Conservation (phyloP, 139 green algal species). For the Tetraselmis striata region DNA sequence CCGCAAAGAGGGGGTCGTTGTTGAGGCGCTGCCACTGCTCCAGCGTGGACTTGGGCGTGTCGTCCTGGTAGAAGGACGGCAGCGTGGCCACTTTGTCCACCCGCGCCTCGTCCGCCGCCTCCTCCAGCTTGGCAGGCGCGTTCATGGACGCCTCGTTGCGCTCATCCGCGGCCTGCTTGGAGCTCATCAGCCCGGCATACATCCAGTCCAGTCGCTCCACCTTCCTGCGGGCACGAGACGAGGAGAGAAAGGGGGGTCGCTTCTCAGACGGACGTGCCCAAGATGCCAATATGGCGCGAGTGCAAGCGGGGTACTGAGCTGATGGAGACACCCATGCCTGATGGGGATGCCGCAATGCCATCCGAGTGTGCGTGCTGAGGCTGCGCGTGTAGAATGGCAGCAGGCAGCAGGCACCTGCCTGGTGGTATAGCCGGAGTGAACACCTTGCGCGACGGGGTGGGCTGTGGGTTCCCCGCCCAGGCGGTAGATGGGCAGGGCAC, state of each 20-base stretch:
- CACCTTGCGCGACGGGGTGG: no score
- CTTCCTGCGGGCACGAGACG: constrained; percentile 40
- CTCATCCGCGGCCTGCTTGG: constrained; percentile 71
- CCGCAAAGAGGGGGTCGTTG: constrained; percentile 83
- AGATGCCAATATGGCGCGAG: neutral
- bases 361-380: no score
- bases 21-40: constrained; percentile 87
- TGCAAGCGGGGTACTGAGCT: constrained; percentile 11
- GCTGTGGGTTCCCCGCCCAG: no score
- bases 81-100: constrained; percentile 31
- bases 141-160: constrained; percentile 53
- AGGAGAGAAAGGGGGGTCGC: neutral
- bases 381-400: no score
- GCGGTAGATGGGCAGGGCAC: no score
- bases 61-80: constrained; percentile 53
- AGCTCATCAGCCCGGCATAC: constrained; percentile 77
- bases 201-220: constrained; percentile 90
- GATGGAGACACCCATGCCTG: neutral
- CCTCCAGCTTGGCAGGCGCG: constrained; percentile 42
- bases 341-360: no score
- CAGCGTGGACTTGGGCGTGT: constrained; percentile 66
- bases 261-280: neutral
- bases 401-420: no score
- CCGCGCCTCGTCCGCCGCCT: neutral
- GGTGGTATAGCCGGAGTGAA: no score